These are phyloP conservation scores for Lachnellula arida DNA, from an alignment of 2,329 filamentous ascomycete species.

Conservation along the genomic window DNA sequence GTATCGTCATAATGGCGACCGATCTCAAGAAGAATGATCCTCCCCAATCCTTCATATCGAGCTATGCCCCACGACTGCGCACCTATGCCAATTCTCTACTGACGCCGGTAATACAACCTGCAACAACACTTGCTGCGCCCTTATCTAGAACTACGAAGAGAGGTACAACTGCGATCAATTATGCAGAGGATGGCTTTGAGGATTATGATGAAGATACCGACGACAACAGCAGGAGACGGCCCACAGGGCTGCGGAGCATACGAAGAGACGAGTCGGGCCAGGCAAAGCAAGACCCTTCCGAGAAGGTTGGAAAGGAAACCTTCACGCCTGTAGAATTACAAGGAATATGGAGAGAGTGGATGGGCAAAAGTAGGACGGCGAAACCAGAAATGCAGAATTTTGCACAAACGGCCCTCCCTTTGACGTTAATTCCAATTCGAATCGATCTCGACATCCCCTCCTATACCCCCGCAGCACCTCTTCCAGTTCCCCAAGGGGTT, in stretches of 20 bases:
- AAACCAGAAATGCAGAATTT: conserved; percentile 56
- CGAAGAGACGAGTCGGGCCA: conserved; percentile 68
- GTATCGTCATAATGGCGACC: conserved; percentile 23
- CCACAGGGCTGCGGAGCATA: conserved; percentile 78
- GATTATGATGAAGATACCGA: conserved; percentile 74
- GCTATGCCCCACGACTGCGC: conserved; percentile 85
- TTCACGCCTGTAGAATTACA: conserved; percentile 75
- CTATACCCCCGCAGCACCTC: conserved; percentile 62
- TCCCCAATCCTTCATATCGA: conserved; percentile 85
- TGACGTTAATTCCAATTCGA: conserved; percentile 90
- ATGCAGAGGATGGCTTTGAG: conserved; percentile 93
- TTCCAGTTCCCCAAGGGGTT: conserved; percentile 58
- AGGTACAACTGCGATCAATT: conserved; percentile 94
- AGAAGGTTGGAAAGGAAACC: conserved; percentile 81
- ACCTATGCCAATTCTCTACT: conserved; percentile 89
- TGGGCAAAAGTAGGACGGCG: conserved; percentile 63
- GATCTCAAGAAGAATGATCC: conserved; percentile 35
- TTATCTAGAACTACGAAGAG: conserved; percentile 87
- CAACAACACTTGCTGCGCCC: conserved; percentile 59
- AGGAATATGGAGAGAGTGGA: conserved; percentile 93
- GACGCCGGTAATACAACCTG: conserved; percentile 72
- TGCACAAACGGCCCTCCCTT: conserved; percentile 69
- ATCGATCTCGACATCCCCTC: conserved; percentile 90
- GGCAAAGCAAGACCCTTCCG: conserved; percentile 59
- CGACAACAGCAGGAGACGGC: conserved; percentile 57